Percentiles rank a stretch among this genome's conserved stretches.
These are phyloP conservation scores for Allantophomopsis lycopodina DNA, from an alignment of 2,329 filamentous ascomycete species.

Conservation along the genomic window DNA sequence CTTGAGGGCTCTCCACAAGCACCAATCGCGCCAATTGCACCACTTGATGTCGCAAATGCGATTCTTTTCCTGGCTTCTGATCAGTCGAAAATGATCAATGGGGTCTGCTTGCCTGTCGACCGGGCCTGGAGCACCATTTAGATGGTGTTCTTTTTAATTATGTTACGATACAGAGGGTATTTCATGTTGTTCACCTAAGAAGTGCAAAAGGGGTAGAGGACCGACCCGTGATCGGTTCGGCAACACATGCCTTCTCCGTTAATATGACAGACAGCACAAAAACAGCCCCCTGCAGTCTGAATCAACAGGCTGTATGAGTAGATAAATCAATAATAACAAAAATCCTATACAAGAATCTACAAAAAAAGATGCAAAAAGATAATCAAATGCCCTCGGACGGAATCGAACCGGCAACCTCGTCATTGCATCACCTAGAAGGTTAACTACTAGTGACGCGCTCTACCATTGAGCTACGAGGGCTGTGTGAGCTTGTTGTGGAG, in stretches of 20 bases:
- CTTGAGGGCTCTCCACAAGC: slow-evolving; percentile 1
- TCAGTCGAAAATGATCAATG: slow-evolving; percentile 20
- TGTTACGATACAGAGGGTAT: too few relatives aligned
- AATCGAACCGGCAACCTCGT: slow-evolving; percentile 2
- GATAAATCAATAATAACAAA: too few relatives aligned
- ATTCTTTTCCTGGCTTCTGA: slow-evolving; percentile 23
- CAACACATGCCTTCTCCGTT: too few relatives aligned
- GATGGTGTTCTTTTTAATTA: too few relatives aligned
- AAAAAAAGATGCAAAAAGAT: background rate
- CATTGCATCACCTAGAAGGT: background rate
- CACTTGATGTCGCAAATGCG: slow-evolving; percentile 20
- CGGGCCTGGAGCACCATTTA: slow-evolving; percentile 20
- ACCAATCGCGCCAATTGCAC: slow-evolving; percentile 2
- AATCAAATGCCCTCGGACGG: slow-evolving; percentile 1
- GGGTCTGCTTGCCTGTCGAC: slow-evolving; percentile 21
- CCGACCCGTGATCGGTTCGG: too few relatives aligned
- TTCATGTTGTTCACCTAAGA: too few relatives aligned
- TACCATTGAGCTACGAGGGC: slow-evolving; percentile 2
- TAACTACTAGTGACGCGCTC: slow-evolving; percentile 1
- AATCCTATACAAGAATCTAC: too few relatives aligned
- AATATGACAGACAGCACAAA: too few relatives aligned
- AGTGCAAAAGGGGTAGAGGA: too few relatives aligned
- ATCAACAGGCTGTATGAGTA: too few relatives aligned
- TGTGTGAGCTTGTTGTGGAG: background rate
- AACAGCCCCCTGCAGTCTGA: too few relatives aligned